Percentiles rank a stretch among this genome's conserved stretches.
phyloP scores from a whole-genome alignment of 306 rosid species.

The Ormosia semicastrata region DNA sequence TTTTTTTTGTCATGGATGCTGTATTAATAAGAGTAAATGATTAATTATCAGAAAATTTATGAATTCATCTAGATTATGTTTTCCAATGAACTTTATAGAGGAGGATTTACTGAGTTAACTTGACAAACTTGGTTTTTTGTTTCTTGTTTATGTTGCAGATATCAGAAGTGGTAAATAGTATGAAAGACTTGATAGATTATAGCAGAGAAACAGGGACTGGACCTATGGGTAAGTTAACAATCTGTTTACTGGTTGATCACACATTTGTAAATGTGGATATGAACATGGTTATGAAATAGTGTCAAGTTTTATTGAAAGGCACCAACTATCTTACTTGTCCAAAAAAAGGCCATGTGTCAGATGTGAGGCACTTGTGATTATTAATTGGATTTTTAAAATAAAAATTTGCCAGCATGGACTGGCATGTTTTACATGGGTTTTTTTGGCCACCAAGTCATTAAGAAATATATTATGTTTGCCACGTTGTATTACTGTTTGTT shows the following conservation, averaged over 20 bases:
- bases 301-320: slow-evolving; percentile 13
- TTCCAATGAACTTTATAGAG: not conserved
- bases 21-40: not conserved
- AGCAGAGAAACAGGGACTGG: slow-evolving; percentile 84
- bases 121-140: not conserved
- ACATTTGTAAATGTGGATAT: slow-evolving; percentile 13
- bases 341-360: not conserved
- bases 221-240: slow-evolving; percentile 77
- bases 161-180: slow-evolving; percentile 94
- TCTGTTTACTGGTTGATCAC: slow-evolving; percentile 8
- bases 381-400: not conserved
- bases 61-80: not conserved
- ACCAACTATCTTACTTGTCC: not conserved
- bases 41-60: not conserved
- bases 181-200: slow-evolving; percentile 98
- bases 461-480: not conserved
- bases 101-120: not conserved
- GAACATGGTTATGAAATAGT: not conserved
- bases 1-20: not conserved
- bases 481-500: not conserved
- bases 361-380: not conserved
- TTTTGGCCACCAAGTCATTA: not conserved
- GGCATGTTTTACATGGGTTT: not conserved
- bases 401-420: not conserved
- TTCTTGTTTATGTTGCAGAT: slow-evolving; percentile 51